Evolutionary conservation across 164 flowering plant species (phyloP).

Genomic region (Stephania japonica): DNA sequence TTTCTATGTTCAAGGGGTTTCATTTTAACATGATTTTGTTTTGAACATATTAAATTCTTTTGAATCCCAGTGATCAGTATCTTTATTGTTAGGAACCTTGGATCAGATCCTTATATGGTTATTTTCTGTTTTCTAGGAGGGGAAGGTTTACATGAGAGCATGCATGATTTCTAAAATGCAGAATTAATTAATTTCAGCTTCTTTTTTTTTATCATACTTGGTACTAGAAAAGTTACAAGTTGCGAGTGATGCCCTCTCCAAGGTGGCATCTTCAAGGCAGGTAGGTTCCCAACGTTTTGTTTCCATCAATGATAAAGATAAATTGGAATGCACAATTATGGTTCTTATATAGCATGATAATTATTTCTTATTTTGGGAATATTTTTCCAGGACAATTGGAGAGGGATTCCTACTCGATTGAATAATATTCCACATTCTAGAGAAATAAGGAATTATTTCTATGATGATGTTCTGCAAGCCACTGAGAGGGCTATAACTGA

Average conservation of each 20-base stretch:
- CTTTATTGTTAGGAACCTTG: no score
- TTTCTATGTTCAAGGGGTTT: no score
- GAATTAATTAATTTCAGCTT: neutral
- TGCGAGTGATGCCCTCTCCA: constrained; percentile 15
- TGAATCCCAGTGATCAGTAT: no score
- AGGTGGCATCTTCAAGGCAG: constrained; percentile 40
- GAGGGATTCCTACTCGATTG: constrained; percentile 90
- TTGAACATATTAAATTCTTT: no score
- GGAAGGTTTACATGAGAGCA: neutral
- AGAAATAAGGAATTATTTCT: constrained; percentile 89
- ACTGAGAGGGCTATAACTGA: constrained; percentile 66
- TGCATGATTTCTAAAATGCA: neutral
- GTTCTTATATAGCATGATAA: neutral
- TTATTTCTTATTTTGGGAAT: constrained; percentile 29
- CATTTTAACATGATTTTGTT: no score
- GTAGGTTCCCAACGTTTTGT: constrained; percentile 23
- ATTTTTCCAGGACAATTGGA: constrained; percentile 71
- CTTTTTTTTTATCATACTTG: neutral
- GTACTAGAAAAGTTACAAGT: constrained; percentile 34
- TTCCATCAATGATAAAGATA: neutral
- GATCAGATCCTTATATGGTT: no score
- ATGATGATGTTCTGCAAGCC: constrained; percentile 76
- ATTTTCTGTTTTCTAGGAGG: no score
- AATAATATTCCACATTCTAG: constrained; percentile 95
- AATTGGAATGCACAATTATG: neutral